A percentile compares a stretch with the other conserved stretches of the same genome.
phyloP scores from a whole-genome alignment of 768 basidiomycete species.

The Hysterangium stoloniferum region DNA sequence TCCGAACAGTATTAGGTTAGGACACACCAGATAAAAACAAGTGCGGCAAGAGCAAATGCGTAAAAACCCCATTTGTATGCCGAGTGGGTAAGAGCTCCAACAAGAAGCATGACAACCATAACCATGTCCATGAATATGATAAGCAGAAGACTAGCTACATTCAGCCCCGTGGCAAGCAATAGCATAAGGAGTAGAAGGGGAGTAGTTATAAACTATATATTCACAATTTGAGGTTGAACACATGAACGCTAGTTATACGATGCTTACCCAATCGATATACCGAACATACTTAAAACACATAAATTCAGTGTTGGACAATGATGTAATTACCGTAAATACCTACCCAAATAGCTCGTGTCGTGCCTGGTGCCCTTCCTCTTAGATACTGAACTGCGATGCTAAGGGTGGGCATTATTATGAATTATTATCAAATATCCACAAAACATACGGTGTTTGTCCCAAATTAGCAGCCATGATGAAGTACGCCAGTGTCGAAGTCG shows the following conservation, averaged over 20 bases:
- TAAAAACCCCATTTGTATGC: constrained; percentile 51
- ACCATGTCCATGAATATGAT: constrained; percentile 40
- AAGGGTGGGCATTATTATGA: neutral
- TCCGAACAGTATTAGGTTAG: neutral
- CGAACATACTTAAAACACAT: constrained; percentile 34
- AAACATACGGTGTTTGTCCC: constrained; percentile 32
- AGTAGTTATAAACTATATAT: constrained; percentile 42
- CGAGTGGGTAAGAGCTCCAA: constrained; percentile 43
- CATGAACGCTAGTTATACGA: neutral
- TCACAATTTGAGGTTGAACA: too few relatives aligned
- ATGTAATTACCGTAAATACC: constrained; percentile 11
- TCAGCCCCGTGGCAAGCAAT: constrained; percentile 38
- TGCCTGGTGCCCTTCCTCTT: constrained; percentile 16
- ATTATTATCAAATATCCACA: neutral
- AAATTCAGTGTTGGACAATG: too few relatives aligned
- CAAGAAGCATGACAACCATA: constrained; percentile 37
- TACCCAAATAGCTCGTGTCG: constrained; percentile 39
- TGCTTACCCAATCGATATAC: constrained; percentile 40
- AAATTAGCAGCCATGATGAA: constrained; percentile 52
- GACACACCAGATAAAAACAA: constrained; percentile 45
- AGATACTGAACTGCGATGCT: constrained; percentile 32
- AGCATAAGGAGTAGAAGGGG: constrained; percentile 42
- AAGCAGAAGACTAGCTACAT: constrained; percentile 40
- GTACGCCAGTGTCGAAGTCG: constrained; percentile 39
- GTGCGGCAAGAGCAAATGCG: constrained; percentile 33